Evolutionary conservation across 352 stramenopile genomes (phyloP), one percentile per base, ranked within the genome.

Genomic region (Halophytophthora polymorphica): DNA sequence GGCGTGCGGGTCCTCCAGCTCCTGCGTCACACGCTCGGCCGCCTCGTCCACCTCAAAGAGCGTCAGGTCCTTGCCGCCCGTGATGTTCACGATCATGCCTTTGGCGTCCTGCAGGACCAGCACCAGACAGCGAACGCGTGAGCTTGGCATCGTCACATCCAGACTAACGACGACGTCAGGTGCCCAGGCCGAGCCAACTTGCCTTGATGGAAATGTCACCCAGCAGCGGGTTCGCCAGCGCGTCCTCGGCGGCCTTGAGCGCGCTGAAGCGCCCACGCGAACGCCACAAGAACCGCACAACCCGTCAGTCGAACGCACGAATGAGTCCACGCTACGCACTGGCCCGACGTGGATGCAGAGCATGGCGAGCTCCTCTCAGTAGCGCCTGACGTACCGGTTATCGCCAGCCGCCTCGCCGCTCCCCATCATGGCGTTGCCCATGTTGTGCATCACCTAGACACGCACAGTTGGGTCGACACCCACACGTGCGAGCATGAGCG

Each of bases 81-180:
- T 96, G 58, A 98, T 98, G 64, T 97, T 98, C 43, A 98, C 88
- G 44, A 98, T 80, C 74, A 98, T 86, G 22, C 94, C 91, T 69
- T 96, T 96, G 40, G 88, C 88, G 36, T 90, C 83, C 72, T 86
- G 53, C 13, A 43, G 29, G 13, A 8, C 25, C 12, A n/a, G n/a
- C 23, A 46, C 6, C 40, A 22, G 41, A 34, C 15, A 49, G 44
- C 21, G 45, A 45, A 18, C 35, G 21, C 21, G 33, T 47, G 35
- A 48, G 21, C 40, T 37, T 15, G 15, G 17, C 28, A 10, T 14
- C 36, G 33, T 13, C 7, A 28, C 36, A 36, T n/a, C 45, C n/a
- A 6, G 7, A 21, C 14, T 22, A 13, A 34, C 3, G 28, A 41
- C n/a, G 13, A 18, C 19, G 13, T 21, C 11, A 15, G 8, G 28